Evolutionary conservation across 2,329 filamentous ascomycete species (phyloP).

Genomic region (Neoscytalidium dimidiatum): DNA sequence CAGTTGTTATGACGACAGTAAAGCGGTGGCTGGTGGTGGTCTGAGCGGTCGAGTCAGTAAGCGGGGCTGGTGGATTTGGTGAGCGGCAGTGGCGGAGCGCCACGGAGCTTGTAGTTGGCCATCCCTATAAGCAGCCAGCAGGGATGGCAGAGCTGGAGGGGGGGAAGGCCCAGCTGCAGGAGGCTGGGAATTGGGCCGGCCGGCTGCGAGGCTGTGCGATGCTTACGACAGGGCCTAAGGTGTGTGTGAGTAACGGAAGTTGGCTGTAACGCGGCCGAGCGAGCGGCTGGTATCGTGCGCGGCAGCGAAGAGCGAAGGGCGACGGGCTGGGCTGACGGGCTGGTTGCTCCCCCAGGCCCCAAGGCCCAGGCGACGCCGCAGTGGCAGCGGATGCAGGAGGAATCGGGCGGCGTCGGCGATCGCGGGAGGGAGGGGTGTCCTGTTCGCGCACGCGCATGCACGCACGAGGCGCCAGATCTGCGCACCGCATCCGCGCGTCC

Average conservation of each 20-base stretch:
- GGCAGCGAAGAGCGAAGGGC: background rate
- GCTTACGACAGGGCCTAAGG: background rate
- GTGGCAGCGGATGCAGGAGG: background rate
- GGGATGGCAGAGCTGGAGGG: background rate
- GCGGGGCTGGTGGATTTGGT: conserved; percentile 11
- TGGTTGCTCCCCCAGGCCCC: no score
- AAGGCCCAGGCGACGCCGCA: background rate
- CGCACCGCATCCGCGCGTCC: background rate
- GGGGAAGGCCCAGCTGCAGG: background rate
- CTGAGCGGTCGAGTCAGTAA: conserved; percentile 13
- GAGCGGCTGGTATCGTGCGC: background rate
- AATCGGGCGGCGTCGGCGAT: conserved; percentile 1
- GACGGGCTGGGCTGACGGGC: background rate
- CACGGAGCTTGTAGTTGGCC: conserved; percentile 16
- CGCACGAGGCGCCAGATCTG: background rate
- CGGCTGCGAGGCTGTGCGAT: background rate
- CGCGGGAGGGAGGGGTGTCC: background rate
- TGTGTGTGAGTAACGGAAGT: background rate
- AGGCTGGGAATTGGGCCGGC: conserved; percentile 1
- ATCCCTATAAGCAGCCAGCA: background rate
- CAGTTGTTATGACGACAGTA: background rate
- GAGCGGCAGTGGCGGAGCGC: conserved; percentile 14
- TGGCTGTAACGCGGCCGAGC: background rate
- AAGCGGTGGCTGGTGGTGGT: conserved; percentile 15
- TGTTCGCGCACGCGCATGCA: background rate